Evolutionary conservation across 495 filamentous ascomycete species (phyloP).

Genomic region (Oidiodendron maius): DNA sequence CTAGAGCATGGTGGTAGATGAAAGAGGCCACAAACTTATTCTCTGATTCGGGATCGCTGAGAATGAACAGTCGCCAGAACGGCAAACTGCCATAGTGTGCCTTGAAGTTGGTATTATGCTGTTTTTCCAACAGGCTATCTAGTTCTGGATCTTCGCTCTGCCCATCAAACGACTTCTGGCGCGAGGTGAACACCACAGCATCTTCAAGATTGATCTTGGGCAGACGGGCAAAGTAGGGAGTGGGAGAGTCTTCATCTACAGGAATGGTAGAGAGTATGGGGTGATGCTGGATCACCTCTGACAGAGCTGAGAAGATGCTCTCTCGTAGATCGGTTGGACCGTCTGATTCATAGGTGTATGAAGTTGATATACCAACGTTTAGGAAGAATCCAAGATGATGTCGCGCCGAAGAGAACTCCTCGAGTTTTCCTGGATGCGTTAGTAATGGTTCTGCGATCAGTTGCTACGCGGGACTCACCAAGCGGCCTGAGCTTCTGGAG

Average conservation of each 20-base stretch:
- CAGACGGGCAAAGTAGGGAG: constrained; percentile 15
- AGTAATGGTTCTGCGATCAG: background rate
- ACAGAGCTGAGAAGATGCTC: constrained; percentile 8
- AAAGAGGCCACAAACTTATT: constrained; percentile 10
- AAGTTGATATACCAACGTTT: constrained; percentile 15
- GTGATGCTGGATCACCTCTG: constrained; percentile 8
- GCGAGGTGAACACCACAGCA: constrained; percentile 6
- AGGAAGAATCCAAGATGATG: constrained; percentile 20
- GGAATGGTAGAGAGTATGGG: constrained; percentile 13
- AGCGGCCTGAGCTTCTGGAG: constrained; percentile 3
- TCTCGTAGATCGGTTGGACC: background rate
- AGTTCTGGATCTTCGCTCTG: constrained; percentile 11
- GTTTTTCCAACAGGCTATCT: constrained; percentile 10
- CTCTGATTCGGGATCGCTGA: background rate
- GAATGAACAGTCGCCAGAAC: constrained; percentile 17
- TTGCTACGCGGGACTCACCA: background rate
- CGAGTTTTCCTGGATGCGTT: constrained; percentile 7
- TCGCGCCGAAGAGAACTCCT: constrained; percentile 13
- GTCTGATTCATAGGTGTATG: background rate
- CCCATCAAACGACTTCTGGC: background rate
- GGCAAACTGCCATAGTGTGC: constrained; percentile 6
- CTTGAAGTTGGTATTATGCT: constrained; percentile 18
- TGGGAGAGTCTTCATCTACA: constrained; percentile 8
- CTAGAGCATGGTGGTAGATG: constrained; percentile 18
- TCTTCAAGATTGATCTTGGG: constrained; percentile 12